A percentile compares a stretch with the other conserved stretches of the same genome.
Evolutionary conservation across 257 asterid species (phyloP).

Genomic region (Solanum etuberosum): DNA sequence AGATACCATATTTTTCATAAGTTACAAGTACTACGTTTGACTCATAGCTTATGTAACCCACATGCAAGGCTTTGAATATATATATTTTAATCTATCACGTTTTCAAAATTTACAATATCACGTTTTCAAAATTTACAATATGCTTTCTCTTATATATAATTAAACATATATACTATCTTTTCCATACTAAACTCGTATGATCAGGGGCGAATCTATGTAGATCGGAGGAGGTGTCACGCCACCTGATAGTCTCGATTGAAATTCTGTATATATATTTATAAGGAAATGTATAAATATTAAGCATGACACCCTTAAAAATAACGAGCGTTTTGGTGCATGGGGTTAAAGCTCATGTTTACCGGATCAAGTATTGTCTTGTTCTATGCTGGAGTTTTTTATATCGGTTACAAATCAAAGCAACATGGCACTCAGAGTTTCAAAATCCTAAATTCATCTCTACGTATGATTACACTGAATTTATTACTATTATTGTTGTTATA

Average conservation of each 20-base stretch:
- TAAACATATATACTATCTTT: neutral
- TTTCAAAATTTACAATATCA: neutral
- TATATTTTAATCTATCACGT: neutral
- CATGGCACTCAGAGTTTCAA: no score
- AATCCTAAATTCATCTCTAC: no score
- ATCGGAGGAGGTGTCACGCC: accelerated
- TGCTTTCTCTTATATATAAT: neutral
- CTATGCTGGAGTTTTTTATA: no score
- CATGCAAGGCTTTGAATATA: neutral
- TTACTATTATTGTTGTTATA: neutral
- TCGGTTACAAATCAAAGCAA: neutral
- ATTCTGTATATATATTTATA: no score
- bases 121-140: neutral
- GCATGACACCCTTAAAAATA: neutral
- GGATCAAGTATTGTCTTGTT: no score
- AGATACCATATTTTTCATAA: slow-evolving; percentile 8
- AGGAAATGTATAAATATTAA: no score
- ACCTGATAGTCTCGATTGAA: no score
- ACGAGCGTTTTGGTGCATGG: neutral
- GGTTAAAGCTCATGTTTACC: no score
- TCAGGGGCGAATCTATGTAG: neutral
- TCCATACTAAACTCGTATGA: neutral
- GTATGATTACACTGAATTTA: neutral
- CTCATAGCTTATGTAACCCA: slow-evolving; percentile 8
- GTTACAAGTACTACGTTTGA: neutral